Base-by-base conservation (phyloP, 768 basidiomycete genomes). In the Auriscalpium orientale region DNA sequence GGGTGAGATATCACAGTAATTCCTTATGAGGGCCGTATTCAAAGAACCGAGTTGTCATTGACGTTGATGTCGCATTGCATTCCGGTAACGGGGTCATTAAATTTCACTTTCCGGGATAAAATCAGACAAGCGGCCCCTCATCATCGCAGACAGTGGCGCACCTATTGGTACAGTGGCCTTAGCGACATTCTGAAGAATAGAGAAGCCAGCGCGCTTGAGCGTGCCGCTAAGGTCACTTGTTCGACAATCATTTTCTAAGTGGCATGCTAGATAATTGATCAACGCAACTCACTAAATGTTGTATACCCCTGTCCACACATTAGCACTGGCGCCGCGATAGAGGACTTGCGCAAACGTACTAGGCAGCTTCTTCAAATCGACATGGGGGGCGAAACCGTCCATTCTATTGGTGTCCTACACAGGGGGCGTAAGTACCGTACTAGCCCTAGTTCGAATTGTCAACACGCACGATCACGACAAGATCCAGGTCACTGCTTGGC, bases 31-130 rank as follows among this genome's bases (percentile, higher is more conserved):
- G 4, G 68, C 56, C 0, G 83, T 80, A 58, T 81, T 83, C 37
- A 71, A 56, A 3, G 76, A 54, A 1, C 85, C 85, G 1, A 86
- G 71, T 7, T 77, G 33, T 83, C 77, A 63, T 89, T 88, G 55
- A 83, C 72, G 62, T 83, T 84, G 60, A 87, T 68, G 58, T 85
- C 84, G 56, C 79, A 76, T 1, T 72, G 54, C 20, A 81, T 56
- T 15, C 66, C 64, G 0, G 75, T 76, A 2, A 9, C n/a, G 1
- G 67, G 71, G 58, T 83, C 79, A n/a, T 48, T 62, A 58, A 79
- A 79, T 60, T 78, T 80, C 34, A 84, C 83, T 84, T 60, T 9
- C 18, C 49, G n/a, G 36, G 8, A 56, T 49, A 16, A 15, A 43
- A 21, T 55, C 22, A 55, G 43, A 57, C 58, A n/a, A 59, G 20